Conservation (phyloP, 306 rosid genomes). For the Quercus glauca region DNA sequence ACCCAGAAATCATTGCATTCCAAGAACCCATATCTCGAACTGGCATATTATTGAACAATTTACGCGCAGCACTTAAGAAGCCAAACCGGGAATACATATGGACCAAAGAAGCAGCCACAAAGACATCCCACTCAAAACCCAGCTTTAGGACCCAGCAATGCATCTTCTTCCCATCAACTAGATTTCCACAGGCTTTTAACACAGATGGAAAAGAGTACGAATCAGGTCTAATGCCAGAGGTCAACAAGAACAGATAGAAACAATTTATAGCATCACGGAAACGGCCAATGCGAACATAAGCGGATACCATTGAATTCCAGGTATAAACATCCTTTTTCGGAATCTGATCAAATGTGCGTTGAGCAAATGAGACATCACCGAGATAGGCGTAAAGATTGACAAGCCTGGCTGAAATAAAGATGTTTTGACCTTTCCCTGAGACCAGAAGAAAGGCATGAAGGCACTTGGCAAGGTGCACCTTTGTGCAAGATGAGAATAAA, state of each 20-base stretch:
- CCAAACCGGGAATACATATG: slow-evolving; percentile 51
- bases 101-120: slow-evolving; percentile 47
- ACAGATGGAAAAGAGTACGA: slow-evolving; percentile 51
- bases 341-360: slow-evolving; percentile 33
- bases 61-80: slow-evolving; percentile 25
- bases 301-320: slow-evolving; percentile 58
- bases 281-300: slow-evolving; percentile 35
- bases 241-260: slow-evolving; percentile 27
- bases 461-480: slow-evolving; percentile 30
- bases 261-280: slow-evolving; percentile 40
- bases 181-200: slow-evolving; percentile 43
- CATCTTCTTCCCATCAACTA: slow-evolving; percentile 38
- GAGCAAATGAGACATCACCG: slow-evolving; percentile 35
- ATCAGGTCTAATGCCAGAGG: slow-evolving; percentile 39
- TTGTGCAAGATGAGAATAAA: slow-evolving; percentile 37
- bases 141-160: slow-evolving; percentile 47
- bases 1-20: slow-evolving; percentile 59
- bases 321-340: slow-evolving; percentile 41
- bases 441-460: slow-evolving; percentile 49
- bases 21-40: slow-evolving; percentile 45
- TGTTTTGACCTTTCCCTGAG: slow-evolving; percentile 34
- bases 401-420: slow-evolving; percentile 38
- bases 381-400: slow-evolving; percentile 42
- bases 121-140: slow-evolving; percentile 48
- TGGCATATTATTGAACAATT: slow-evolving; percentile 37